Conservation (phyloP, 164 flowering plant species). For the Stephania yunnanensis region DNA sequence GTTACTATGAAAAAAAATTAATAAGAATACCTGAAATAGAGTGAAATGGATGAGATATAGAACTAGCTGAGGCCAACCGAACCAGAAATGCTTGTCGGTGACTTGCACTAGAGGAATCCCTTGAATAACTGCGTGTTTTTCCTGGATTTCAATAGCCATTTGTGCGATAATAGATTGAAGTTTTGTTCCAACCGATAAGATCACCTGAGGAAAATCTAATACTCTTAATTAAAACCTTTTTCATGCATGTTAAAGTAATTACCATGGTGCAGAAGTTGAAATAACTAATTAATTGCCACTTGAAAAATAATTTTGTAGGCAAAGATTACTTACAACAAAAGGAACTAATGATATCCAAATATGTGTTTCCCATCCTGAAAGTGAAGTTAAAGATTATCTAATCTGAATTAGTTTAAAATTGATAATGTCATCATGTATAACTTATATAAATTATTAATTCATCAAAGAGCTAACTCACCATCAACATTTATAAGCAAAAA, state of each 20-base stretch:
- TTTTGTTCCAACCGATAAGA: conserved; percentile 86
- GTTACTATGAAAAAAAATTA: no score
- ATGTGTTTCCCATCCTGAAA: conserved; percentile 72
- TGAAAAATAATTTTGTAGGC: not conserved
- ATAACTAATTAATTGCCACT: no score
- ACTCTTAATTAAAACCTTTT: not conserved
- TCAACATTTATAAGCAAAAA: conserved; percentile 52
- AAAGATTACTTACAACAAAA: conserved; percentile 45
- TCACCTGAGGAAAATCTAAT: conserved; percentile 36
- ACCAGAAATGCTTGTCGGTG: conserved; percentile 85
- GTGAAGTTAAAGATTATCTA: not conserved
- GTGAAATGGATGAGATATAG: conserved; percentile 77
- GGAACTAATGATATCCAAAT: conserved; percentile 68
- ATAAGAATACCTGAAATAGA: conserved; percentile 60
- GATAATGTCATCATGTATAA: not conserved
- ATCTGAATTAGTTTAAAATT: not conserved
- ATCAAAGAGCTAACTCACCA: conserved; percentile 29
- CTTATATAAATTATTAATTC: not conserved
- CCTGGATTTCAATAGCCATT: conserved; percentile 88
- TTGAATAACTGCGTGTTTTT: conserved; percentile 89
- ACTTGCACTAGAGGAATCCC: conserved; percentile 95
- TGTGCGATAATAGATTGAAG: conserved; percentile 78
- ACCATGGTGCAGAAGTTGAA: not conserved
- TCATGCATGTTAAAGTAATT: not conserved
- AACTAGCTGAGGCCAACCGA: conserved; percentile 56